phyloP scores from a whole-genome alignment of 1,284 basidiomycete genomes.

The Ceratorhiza oryzae-sativae region DNA sequence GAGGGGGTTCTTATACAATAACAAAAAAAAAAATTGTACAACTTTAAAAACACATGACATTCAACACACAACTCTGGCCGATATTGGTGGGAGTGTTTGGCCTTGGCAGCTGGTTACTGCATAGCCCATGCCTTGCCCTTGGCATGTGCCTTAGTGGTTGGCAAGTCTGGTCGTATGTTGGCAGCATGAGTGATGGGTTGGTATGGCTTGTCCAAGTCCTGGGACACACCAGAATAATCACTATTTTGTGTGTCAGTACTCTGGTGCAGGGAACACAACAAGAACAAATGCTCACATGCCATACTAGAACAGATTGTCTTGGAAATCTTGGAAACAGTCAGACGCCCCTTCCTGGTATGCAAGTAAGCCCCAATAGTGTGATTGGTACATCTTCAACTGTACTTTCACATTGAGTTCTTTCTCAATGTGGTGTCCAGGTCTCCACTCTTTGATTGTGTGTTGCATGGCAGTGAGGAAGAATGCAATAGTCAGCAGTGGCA shows the following conservation, averaged over 20 bases:
- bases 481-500: constrained; percentile 11
- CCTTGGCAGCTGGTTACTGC: background rate
- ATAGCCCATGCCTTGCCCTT: background rate
- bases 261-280: background rate
- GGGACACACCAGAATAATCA: background rate
- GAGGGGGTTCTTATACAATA: no score
- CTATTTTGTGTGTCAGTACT: background rate
- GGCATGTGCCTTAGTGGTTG: background rate
- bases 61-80: no score
- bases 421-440: background rate
- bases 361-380: constrained; percentile 1
- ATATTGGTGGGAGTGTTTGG: no score
- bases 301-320: background rate
- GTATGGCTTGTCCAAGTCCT: background rate
- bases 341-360: background rate
- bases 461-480: constrained; percentile 13
- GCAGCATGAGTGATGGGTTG: background rate
- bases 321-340: background rate
- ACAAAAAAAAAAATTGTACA: no score
- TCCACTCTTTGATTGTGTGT: constrained; percentile 25
- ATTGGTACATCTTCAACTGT: constrained; percentile 4
- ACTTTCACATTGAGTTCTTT: background rate
- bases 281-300: constrained; percentile 14
- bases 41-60: no score
- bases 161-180: constrained; percentile 7